Percentiles rank a stretch among this genome's conserved stretches.
Conservation (phyloP, 192 early-diverging fungal genomes). For the Backusella psychrophila region DNA sequence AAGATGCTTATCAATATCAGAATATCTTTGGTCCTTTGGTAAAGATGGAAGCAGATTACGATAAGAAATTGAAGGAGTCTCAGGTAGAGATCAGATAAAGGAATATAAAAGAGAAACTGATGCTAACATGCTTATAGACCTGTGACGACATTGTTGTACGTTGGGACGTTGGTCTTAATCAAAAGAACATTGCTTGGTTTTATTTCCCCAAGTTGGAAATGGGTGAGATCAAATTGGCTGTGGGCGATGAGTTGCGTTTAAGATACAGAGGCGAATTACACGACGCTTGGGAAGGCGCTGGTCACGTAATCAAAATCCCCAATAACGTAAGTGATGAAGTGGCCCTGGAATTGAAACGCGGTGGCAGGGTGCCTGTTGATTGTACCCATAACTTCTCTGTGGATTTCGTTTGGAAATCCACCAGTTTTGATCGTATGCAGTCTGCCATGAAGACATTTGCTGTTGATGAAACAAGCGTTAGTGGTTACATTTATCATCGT, state of each 20-base stretch:
- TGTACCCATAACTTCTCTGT: slow-evolving; percentile 90
- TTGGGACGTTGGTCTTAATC: slow-evolving; percentile 98
- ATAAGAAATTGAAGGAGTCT: slow-evolving; percentile 50
- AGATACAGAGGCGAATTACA: slow-evolving; percentile 86
- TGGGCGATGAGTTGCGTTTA: slow-evolving; percentile 92
- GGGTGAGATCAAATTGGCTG: slow-evolving; percentile 85
- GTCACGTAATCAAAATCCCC: slow-evolving; percentile 95
- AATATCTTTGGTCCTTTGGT: slow-evolving; percentile 94
- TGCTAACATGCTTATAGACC: slow-evolving; percentile 50
- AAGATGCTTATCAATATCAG: slow-evolving; percentile 98
- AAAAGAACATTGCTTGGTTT: slow-evolving; percentile 91
- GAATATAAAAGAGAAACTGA: background rate
- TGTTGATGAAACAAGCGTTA: slow-evolving; percentile 89
- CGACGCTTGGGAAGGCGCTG: slow-evolving; percentile 81
- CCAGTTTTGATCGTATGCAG: slow-evolving; percentile 97
- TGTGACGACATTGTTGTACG: slow-evolving; percentile 91
- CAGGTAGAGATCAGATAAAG: slow-evolving; percentile 33
- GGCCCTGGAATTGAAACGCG: slow-evolving; percentile 78
- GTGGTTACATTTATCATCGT: slow-evolving; percentile 94
- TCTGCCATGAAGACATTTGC: slow-evolving; percentile 96
- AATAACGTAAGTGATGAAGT: slow-evolving; percentile 95
- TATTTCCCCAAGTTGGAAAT: slow-evolving; percentile 89
- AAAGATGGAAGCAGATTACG: slow-evolving; percentile 75
- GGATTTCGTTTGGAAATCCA: slow-evolving; percentile 99
- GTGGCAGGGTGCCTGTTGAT: slow-evolving; percentile 69